These are phyloP conservation scores for Coemansia sp. DNA, from an alignment of 192 early-diverging fungal genomes.

Conservation along the genomic window DNA sequence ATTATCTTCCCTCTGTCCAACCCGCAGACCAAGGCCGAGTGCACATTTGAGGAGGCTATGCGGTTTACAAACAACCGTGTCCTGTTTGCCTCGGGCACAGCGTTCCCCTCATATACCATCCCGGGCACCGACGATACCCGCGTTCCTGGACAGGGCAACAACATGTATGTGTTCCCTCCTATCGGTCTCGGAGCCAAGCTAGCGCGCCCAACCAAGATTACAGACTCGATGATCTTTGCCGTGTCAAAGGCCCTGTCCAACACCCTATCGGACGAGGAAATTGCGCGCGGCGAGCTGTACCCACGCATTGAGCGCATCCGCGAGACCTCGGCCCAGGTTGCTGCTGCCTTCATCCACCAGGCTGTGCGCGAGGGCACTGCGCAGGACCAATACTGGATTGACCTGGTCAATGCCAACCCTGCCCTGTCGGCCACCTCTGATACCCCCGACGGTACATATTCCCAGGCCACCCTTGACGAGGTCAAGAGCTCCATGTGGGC, in stretches of 20 bases:
- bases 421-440: slow-evolving; percentile 31
- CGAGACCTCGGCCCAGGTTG: slow-evolving; percentile 79
- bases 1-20: slow-evolving; percentile 94
- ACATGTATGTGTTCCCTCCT: slow-evolving; percentile 97
- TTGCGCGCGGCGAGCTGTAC: slow-evolving; percentile 73
- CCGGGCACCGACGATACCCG: slow-evolving; percentile 53
- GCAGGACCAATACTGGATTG: slow-evolving; percentile 54
- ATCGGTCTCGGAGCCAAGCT: slow-evolving; percentile 88
- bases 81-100: slow-evolving; percentile 95
- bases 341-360: slow-evolving; percentile 77
- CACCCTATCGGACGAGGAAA: slow-evolving; percentile 74
- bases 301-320: slow-evolving; percentile 87
- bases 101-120: slow-evolving; percentile 80
- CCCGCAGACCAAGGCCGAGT: slow-evolving; percentile 89
- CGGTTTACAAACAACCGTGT: slow-evolving; percentile 79
- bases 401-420: slow-evolving; percentile 54
- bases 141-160: slow-evolving; percentile 89
- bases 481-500: slow-evolving; percentile 53
- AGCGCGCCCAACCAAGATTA: slow-evolving; percentile 69
- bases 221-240: slow-evolving; percentile 82
- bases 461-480: slow-evolving; percentile 47
- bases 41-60: slow-evolving; percentile 94
- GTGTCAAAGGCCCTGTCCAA: slow-evolving; percentile 80
- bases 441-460: slow-evolving; percentile 48
- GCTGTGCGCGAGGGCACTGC: slow-evolving; percentile 69